phyloP scores from a whole-genome alignment of 2,329 filamentous ascomycete species.

The Mycosphaerella sp. region DNA sequence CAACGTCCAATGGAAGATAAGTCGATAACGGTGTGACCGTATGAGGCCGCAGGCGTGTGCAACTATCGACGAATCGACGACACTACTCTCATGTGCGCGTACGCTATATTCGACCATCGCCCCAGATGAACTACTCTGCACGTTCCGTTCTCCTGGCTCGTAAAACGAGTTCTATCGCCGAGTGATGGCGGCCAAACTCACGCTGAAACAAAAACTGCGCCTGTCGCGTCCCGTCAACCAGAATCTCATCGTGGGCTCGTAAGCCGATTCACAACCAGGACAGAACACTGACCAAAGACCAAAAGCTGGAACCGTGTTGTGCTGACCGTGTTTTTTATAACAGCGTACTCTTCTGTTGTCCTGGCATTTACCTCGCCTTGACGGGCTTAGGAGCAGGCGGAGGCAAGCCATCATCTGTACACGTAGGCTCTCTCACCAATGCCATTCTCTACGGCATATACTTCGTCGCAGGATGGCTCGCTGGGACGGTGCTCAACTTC shows the following conservation, averaged over 20 bases:
- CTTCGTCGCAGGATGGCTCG: conserved; percentile 9
- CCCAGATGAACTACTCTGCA: too few species aligned
- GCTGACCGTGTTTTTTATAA: neutral
- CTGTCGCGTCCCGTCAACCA: neutral
- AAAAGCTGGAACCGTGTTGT: too few species aligned
- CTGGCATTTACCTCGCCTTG: conserved; percentile 8
- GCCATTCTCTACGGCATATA: conserved; percentile 9
- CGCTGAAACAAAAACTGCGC: neutral
- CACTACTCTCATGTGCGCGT: too few species aligned
- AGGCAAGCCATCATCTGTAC: conserved; percentile 5
- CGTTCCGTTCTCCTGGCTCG: too few species aligned
- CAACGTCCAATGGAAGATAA: too few species aligned
- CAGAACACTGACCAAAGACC: too few species aligned
- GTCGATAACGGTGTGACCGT: too few species aligned
- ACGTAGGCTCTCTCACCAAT: conserved; percentile 7
- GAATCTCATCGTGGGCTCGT: neutral
- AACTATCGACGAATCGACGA: too few species aligned
- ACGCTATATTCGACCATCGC: too few species aligned
- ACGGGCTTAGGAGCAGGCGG: conserved; percentile 9
- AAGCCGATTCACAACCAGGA: too few species aligned
- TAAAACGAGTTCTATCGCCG: too few species aligned
- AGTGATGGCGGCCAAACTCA: neutral
- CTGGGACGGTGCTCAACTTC: conserved; percentile 4
- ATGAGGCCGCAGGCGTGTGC: too few species aligned
- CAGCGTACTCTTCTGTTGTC: neutral